A percentile compares a stretch with the other conserved stretches of the same genome.
These are phyloP conservation scores for Phialocephala subalpina DNA, from an alignment of 2,329 filamentous ascomycete genomes.

Conservation along the genomic window DNA sequence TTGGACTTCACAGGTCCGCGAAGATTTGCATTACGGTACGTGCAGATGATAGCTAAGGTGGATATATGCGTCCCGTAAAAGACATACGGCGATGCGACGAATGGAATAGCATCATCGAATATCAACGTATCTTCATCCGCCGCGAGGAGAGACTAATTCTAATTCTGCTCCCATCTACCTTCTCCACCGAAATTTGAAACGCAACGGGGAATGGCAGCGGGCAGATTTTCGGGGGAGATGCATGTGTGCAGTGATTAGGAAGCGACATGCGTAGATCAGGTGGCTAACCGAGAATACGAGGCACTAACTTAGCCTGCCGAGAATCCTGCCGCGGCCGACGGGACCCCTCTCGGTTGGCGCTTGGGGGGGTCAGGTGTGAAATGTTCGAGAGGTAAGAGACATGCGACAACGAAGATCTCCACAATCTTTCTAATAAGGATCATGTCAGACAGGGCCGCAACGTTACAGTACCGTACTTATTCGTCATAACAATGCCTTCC, in stretches of 20 bases:
- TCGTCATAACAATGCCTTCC: slow-evolving; percentile 8
- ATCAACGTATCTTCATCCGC: slow-evolving; percentile 9
- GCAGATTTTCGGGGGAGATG: slow-evolving; percentile 7
- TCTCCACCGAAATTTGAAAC: no score
- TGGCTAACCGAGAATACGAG: not conserved
- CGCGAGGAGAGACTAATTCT: slow-evolving; percentile 1
- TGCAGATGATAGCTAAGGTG: slow-evolving; percentile 1
- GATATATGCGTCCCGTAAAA: slow-evolving; percentile 7
- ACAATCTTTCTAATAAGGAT: not conserved
- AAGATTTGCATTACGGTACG: slow-evolving; percentile 5
- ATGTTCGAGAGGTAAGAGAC: no score
- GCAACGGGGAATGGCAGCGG: not conserved
- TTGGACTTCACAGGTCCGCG: not conserved
- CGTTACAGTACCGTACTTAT: not conserved
- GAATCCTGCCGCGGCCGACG: slow-evolving; percentile 11
- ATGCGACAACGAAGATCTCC: no score
- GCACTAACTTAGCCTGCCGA: slow-evolving; percentile 9
- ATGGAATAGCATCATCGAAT: slow-evolving; percentile 1
- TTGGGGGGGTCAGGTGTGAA: no score
- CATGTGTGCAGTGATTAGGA: not conserved
- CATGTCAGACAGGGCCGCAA: slow-evolving; percentile 6
- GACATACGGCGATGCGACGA: slow-evolving; percentile 7
- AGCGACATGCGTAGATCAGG: no score
- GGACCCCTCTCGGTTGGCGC: not conserved
- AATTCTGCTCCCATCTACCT: no score